These are phyloP conservation scores for Debaryomyces maramus DNA, from an alignment of 805 yeast genomes.

Conservation along the genomic window DNA sequence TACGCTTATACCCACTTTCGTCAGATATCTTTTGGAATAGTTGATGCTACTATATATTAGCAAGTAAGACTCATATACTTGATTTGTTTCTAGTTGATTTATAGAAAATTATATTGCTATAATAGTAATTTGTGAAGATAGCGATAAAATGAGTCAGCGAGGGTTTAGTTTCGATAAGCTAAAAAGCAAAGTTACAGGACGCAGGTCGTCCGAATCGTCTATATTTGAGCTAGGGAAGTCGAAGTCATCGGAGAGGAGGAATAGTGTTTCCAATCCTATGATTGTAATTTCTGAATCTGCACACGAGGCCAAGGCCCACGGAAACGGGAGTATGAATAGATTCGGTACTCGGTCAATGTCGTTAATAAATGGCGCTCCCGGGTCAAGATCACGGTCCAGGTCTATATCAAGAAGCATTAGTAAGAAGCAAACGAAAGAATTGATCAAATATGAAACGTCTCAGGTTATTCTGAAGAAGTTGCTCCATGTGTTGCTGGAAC, in stretches of 20 bases:
- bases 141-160: slow-evolving; percentile 13
- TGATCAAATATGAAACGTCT: slow-evolving; percentile 40
- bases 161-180: slow-evolving; percentile 25
- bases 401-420: slow-evolving; percentile 17
- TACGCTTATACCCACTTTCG: no score
- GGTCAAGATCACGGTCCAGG: slow-evolving; percentile 7
- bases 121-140: no score
- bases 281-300: slow-evolving; percentile 18
- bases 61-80: no score
- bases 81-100: no score
- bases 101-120: no score
- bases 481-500: slow-evolving; percentile 26
- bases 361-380: slow-evolving; percentile 2
- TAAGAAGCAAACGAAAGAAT: slow-evolving; percentile 34
- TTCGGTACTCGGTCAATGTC: slow-evolving; percentile 16
- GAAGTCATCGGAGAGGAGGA: slow-evolving; percentile 16
- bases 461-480: slow-evolving; percentile 38
- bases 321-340: slow-evolving; percentile 3
- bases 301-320: neutral
- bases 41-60: no score
- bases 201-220: slow-evolving; percentile 27
- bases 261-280: slow-evolving; percentile 22
- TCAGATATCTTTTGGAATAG: no score
- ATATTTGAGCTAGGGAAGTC: slow-evolving; percentile 18
- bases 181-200: slow-evolving; percentile 25